A percentile compares a stretch with the other conserved stretches of the same genome.
Evolutionary conservation across 2,329 filamentous ascomycete genomes (phyloP).

Genomic region (Daldinia sp.): DNA sequence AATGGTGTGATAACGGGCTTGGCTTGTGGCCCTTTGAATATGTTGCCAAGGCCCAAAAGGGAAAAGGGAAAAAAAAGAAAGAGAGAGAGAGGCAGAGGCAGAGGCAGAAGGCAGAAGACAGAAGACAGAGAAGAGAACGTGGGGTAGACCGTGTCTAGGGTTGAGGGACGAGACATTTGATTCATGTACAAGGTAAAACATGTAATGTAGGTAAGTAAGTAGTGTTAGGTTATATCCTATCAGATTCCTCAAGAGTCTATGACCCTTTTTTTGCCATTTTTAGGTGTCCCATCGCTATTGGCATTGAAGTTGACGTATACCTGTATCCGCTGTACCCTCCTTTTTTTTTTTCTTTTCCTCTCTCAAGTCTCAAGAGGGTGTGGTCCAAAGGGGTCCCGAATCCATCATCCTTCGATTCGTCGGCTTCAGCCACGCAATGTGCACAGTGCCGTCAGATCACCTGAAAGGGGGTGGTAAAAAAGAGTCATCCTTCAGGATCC

Average conservation of each 20-base stretch:
- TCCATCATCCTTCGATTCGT: constrained; percentile 9
- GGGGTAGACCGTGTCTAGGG: constrained; percentile 16
- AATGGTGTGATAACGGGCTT: constrained; percentile 21
- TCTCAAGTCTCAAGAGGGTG: background rate
- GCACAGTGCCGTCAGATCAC: constrained; percentile 15
- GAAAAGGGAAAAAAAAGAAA: too few species aligned
- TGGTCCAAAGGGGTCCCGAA: constrained; percentile 15
- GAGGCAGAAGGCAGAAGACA: too few species aligned
- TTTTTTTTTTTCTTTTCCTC: constrained; percentile 1
- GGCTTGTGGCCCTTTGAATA: constrained; percentile 9
- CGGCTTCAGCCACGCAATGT: constrained; percentile 20
- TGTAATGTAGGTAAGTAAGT: too few species aligned
- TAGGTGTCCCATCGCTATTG: background rate
- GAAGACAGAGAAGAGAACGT: too few species aligned
- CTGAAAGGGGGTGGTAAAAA: constrained; percentile 1
- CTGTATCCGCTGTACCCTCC: constrained; percentile 24
- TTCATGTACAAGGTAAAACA: too few species aligned
- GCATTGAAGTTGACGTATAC: constrained; percentile 8
- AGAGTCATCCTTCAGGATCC: constrained; percentile 27
- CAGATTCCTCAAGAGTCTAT: background rate
- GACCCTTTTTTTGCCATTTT: constrained; percentile 2
- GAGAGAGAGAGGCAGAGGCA: too few species aligned
- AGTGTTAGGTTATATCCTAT: too few species aligned
- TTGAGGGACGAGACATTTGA: constrained; percentile 21
- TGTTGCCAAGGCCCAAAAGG: constrained; percentile 2